Base-by-base conservation (phyloP, 1,284 basidiomycete species). In the Cutaneotrichosporon dermatis region DNA sequence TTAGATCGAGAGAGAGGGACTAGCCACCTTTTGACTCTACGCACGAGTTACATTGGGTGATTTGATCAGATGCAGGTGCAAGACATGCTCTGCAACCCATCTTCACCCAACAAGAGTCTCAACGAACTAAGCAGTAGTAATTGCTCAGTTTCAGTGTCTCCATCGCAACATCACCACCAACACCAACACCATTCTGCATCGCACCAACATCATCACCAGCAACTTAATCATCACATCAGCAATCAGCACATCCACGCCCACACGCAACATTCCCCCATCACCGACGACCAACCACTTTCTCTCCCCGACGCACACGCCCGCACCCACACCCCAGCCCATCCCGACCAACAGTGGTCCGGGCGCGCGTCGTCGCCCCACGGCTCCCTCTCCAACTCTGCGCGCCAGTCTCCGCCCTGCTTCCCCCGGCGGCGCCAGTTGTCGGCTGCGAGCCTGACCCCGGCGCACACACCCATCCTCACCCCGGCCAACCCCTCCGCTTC, bases 381-480 rank as follows among this genome's bases (percentile, higher is more conserved):
- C 50, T 51, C 50, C 8, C 39, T 41, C 37, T 51, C 37, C 10
- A 15, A 51, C 11, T 49, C 50, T 41, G 15, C 50, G 16, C 50
- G 50, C 39, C 50, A 51, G 39, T 9, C 50, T 10, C 15, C 50
- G 11, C 50, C 50, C 8, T 12, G 6, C 37, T 51, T 40, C 15
- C 50, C 49, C 16, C 49, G 37, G 4, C 50, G 37, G 15, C 37
- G 50, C 39, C 37, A 16, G 15, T 8, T 33, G 10, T 51, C 50
- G 15, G 39, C 50, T 11, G 9, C 50, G 37, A 51, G 50, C 34
- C 25, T 45, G 12, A 54, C 53, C n/a, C 53, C 53, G 11, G 33
- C 44, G n/a, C 43, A 37, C 35, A 54, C 53, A 6, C 53, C 53
- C 4, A 46, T 45, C 15, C 15, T 46, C 43, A 54, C 53, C 16